phyloP scores from a whole-genome alignment of 1,284 basidiomycete species.

The Rhodotorula sp. region DNA sequence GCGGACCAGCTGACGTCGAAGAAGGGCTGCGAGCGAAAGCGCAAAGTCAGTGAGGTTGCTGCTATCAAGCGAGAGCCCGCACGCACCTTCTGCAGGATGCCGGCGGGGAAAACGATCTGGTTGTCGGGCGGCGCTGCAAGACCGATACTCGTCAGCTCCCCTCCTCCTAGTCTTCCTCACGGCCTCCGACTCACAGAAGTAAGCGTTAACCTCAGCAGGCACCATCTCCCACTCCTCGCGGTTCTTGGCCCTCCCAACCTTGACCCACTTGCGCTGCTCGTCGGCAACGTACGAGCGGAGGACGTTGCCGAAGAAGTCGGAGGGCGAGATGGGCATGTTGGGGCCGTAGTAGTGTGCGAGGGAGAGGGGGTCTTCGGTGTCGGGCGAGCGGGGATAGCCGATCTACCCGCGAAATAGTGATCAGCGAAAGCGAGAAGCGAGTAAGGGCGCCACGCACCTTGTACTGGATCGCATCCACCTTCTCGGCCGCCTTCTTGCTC shows the following conservation, averaged over 20 bases:
- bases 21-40: constrained; percentile 59
- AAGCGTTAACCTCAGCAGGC: constrained; percentile 57
- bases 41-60: neutral
- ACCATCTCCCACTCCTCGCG: constrained; percentile 81
- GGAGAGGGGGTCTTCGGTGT: constrained; percentile 70
- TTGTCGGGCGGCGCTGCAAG: constrained; percentile 61
- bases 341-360: constrained; percentile 71
- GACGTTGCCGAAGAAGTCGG: constrained; percentile 82
- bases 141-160: neutral
- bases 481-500: constrained; percentile 75
- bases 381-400: constrained; percentile 80
- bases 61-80: neutral
- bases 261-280: constrained; percentile 62
- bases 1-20: constrained; percentile 71
- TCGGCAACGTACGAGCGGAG: constrained; percentile 57
- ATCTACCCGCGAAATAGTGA: constrained; percentile 57
- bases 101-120: constrained; percentile 94
- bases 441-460: constrained; percentile 35
- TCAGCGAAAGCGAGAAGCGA: neutral
- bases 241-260: constrained; percentile 70
- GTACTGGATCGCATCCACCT: constrained; percentile 55
- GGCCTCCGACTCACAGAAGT: neutral
- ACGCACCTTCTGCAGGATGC: constrained; percentile 65
- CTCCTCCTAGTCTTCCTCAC: neutral
- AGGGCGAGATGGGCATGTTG: constrained; percentile 61